These are phyloP conservation scores for Phoenix roebelenii DNA, from an alignment of 176 grass and related monocot genomes.

Conservation along the genomic window DNA sequence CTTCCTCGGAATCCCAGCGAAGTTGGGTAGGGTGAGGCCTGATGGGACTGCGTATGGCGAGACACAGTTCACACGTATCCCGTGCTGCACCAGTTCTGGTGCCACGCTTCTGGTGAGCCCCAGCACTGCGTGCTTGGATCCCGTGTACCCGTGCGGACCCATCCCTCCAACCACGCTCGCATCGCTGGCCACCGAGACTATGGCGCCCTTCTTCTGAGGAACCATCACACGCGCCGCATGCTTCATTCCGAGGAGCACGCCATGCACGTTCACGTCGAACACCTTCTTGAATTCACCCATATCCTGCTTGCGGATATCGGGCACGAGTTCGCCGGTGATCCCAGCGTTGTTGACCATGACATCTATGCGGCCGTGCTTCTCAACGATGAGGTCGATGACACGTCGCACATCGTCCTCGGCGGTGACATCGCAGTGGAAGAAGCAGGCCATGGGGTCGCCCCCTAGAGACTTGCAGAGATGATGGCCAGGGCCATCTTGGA, in stretches of 20 bases:
- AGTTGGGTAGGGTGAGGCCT: conserved; percentile 31
- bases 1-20: conserved; percentile 21
- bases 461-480: conserved; percentile 45
- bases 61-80: conserved; percentile 79
- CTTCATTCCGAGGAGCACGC: conserved; percentile 72
- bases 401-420: conserved; percentile 46
- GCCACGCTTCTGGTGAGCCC: conserved; percentile 73
- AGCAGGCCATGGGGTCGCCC: conserved; percentile 20
- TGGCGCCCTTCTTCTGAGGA: conserved; percentile 42
- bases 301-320: conserved; percentile 44
- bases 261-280: conserved; percentile 61
- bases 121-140: conserved; percentile 60
- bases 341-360: conserved; percentile 90
- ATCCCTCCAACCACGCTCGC: conserved; percentile 39
- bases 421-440: conserved; percentile 66
- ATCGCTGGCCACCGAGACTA: conserved; percentile 52
- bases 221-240: conserved; percentile 76
- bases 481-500: conserved; percentile 47
- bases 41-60: conserved; percentile 64
- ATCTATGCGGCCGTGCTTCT: conserved; percentile 56
- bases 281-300: conserved; percentile 42
- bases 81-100: conserved; percentile 52
- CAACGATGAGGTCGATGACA: conserved; percentile 30
- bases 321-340: conserved; percentile 28
- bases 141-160: conserved; percentile 65